Evolutionary conservation across 169 alveolate genomes (phyloP).

Genomic region (Cryptosporidium muris): DNA sequence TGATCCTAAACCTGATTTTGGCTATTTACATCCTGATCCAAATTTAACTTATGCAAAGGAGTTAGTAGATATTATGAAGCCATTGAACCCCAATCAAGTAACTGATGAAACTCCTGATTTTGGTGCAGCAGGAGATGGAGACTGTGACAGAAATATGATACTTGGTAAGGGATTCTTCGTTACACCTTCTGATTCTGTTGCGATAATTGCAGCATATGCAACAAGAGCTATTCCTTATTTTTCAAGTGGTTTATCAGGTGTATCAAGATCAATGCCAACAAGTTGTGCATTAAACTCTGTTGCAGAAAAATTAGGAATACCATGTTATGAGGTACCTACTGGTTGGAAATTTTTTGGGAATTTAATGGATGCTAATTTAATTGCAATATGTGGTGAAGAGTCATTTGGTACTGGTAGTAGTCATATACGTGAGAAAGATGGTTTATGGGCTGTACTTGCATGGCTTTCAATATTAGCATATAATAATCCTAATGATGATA

Average conservation of each 20-base stretch:
- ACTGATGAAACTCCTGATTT: constrained; percentile 84
- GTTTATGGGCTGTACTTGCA: constrained; percentile 95
- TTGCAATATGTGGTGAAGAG: constrained; percentile 93
- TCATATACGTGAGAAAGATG: constrained; percentile 95
- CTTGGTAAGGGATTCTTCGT: constrained; percentile 90
- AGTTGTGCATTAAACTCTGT: constrained; percentile 92
- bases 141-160: constrained; percentile 96
- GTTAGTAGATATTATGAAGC: constrained; percentile 83
- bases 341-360: constrained; percentile 98
- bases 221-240: constrained; percentile 83
- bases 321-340: constrained; percentile 92
- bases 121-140: constrained; percentile 98
- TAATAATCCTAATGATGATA: constrained; percentile 80
- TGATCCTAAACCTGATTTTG: constrained; percentile 78
- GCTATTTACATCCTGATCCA: constrained; percentile 90
- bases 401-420: constrained; percentile 94
- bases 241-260: constrained; percentile 85
- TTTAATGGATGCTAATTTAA: constrained; percentile 92
- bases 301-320: constrained; percentile 86
- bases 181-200: constrained; percentile 94
- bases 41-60: constrained; percentile 92
- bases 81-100: constrained; percentile 19
- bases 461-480: constrained; percentile 93
- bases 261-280: constrained; percentile 97
- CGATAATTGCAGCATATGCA: constrained; percentile 90